Evolutionary conservation across 306 rosid species (phyloP).

Genomic region (Prunus mume): DNA sequence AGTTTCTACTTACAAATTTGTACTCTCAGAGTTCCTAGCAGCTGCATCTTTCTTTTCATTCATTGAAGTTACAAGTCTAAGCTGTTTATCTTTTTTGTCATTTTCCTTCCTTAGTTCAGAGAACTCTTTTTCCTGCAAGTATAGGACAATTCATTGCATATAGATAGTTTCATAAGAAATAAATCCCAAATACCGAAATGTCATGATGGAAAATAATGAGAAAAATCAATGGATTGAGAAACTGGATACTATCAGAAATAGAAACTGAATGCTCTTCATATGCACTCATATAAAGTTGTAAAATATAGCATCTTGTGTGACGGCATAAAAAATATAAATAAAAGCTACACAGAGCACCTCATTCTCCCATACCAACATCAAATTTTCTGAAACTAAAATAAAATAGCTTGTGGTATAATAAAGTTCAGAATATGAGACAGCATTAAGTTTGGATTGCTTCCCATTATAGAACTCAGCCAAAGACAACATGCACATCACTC

Average conservation of each 20-base stretch:
- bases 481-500: neutral
- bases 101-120: slow-evolving; percentile 58
- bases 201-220: neutral
- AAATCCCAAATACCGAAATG: neutral
- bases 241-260: neutral
- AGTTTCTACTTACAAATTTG: slow-evolving; percentile 48
- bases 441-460: neutral
- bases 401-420: neutral
- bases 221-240: neutral
- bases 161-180: neutral
- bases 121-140: slow-evolving; percentile 72
- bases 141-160: slow-evolving; percentile 20
- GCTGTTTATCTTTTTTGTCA: slow-evolving; percentile 47
- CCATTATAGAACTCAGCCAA: neutral
- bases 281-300: neutral
- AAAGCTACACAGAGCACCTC: neutral
- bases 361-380: neutral
- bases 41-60: slow-evolving; percentile 36
- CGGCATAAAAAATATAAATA: neutral
- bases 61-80: slow-evolving; percentile 28
- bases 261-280: neutral
- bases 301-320: neutral
- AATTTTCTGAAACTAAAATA: neutral
- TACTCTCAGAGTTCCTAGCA: slow-evolving; percentile 25
- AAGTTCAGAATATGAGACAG: neutral